Evolutionary conservation across 2,329 filamentous ascomycete species (phyloP).

Genomic region (Colletotrichum lindemuthianum): DNA sequence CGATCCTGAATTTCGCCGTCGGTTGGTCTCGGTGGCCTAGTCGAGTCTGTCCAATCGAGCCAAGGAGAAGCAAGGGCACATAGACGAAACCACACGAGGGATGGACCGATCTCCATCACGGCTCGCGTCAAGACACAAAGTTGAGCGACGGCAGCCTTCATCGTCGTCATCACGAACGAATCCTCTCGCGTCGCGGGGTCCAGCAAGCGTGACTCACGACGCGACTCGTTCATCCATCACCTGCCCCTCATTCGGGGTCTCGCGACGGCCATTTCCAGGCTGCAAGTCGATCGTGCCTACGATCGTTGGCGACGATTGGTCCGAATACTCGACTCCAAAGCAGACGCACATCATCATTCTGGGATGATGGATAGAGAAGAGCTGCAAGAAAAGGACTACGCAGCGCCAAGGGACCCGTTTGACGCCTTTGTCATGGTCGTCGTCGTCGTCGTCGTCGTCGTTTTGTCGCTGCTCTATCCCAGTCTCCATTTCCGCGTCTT

Average conservation of each 20-base stretch:
- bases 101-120: background rate
- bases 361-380: conserved; percentile 15
- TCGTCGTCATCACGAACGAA: conserved; percentile 10
- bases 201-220: conserved; percentile 34
- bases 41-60: conserved; percentile 13
- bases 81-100: background rate
- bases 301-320: conserved; percentile 20
- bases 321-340: background rate
- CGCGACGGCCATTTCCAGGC: conserved; percentile 20
- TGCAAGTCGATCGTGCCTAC: conserved; percentile 20
- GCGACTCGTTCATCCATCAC: conserved; percentile 17
- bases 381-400: conserved; percentile 31
- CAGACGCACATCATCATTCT: conserved; percentile 32
- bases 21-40: conserved; percentile 9
- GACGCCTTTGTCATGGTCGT: conserved; percentile 1
- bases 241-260: conserved; percentile 17
- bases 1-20: conserved; percentile 18
- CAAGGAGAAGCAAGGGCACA: conserved; percentile 3
- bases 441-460: background rate
- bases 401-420: conserved; percentile 27
- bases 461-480: background rate
- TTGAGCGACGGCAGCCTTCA: conserved; percentile 8
- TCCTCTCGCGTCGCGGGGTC: conserved; percentile 21
- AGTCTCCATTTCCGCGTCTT: background rate
- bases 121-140: conserved; percentile 26